Base-by-base conservation (phyloP, 2,329 filamentous ascomycete genomes). In the Xylaria sp. region DNA sequence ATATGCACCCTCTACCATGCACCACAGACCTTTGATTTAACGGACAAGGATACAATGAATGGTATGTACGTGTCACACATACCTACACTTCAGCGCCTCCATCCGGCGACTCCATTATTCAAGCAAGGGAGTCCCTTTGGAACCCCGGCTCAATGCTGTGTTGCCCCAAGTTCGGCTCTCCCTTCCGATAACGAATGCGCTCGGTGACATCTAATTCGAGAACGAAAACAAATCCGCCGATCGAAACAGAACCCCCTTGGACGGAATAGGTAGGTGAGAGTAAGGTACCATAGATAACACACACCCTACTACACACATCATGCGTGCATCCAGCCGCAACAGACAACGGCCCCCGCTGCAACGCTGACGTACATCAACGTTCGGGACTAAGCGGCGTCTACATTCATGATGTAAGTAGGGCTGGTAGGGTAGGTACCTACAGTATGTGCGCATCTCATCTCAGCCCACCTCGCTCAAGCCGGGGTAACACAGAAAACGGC, bases 291-390 rank as follows among this genome's bases (percentile, higher is more conserved):
- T 50, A 50, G 25, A 33, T 4, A 25, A 6, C 9, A 31, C 28
- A 31, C 5, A 5, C 4, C 28, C 28, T 31, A 9, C 28, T 9
- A n/a, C 9, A 31, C 28, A 31, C 28, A 31, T 31, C 9, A n/a
- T n/a, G n/a, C n/a, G n/a, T 31, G 28, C 40, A 42, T 55, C 50
- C 59, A 59, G 63, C 63, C 60, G 54, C 55, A 65, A 19, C 35
- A 15, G 8, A 25, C 35, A 1, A 14, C 12, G 31, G 45, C 59
- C 51, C 46, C 51, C 40, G 38, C 46, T 56, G 51, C 52, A 45
- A 28, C 37, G 52, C 53, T 64, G 57, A 61, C 58, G 28, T n/a
- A n/a, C n/a, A n/a, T n/a, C n/a, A n/a, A n/a, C n/a, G n/a, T n/a
- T n/a, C n/a, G n/a, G n/a, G n/a, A n/a, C n/a, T n/a, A n/a, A n/a